Evolutionary conservation across 169 alveolate genomes (phyloP).

Genomic region (Cryptosporidium baileyi): DNA sequence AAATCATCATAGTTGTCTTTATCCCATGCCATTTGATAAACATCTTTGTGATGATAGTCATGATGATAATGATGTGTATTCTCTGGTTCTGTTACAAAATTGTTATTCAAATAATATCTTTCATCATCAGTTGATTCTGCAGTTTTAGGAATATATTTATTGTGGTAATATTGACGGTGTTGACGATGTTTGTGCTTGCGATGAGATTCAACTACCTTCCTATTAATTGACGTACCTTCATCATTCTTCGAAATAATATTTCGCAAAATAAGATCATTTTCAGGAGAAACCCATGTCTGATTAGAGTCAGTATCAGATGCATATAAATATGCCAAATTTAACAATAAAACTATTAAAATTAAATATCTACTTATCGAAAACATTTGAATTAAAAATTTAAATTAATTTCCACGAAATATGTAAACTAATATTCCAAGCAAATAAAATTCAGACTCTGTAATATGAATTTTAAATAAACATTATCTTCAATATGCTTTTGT

Average conservation of each 20-base stretch:
- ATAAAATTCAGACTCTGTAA: too few species aligned
- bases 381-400: not conserved
- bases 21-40: conserved; percentile 57
- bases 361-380: not conserved
- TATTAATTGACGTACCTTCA: conserved; percentile 64
- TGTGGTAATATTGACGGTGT: conserved; percentile 7
- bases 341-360: conserved; percentile 6
- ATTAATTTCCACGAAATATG: not conserved
- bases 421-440: not conserved
- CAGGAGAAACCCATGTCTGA: conserved; percentile 48
- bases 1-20: conserved; percentile 4
- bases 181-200: conserved; percentile 9
- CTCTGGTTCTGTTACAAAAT: not conserved
- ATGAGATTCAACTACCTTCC: conserved; percentile 60
- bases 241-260: not conserved
- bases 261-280: too few species aligned
- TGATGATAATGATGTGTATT: conserved; percentile 20
- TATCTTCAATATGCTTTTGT: too few species aligned
- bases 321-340: not conserved
- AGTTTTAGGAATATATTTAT: conserved; percentile 8
- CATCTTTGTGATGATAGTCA: conserved; percentile 27
- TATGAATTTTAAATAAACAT: too few species aligned
- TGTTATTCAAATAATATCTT: not conserved
- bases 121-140: conserved; percentile 59
- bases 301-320: conserved; percentile 1